A percentile compares a stretch with the other conserved stretches of the same genome.
These are phyloP conservation scores for Flaveria linearis DNA, from an alignment of 129 eudicot genomes.

Conservation along the genomic window DNA sequence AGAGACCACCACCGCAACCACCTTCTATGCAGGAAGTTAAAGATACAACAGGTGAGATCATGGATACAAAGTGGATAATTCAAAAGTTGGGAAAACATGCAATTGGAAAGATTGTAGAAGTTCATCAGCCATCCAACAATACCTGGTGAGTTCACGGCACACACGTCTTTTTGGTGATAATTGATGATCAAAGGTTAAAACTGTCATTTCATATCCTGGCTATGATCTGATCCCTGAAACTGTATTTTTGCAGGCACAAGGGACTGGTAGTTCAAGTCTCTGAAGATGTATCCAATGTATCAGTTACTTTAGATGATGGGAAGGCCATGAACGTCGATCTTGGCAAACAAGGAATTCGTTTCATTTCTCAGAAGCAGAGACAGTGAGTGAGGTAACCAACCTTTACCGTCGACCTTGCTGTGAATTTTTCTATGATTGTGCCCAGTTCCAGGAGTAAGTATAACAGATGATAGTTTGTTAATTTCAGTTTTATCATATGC, in stretches of 20 bases:
- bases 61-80: conserved; percentile 92
- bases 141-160: conserved; percentile 62
- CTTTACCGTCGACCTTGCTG: neutral
- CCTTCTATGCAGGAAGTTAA: conserved; percentile 42
- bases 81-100: conserved; percentile 91
- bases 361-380: conserved; percentile 69
- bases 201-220: neutral
- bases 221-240: neutral
- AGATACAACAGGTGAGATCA: conserved; percentile 51
- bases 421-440: conserved; percentile 14
- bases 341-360: conserved; percentile 87
- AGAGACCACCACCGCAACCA: conserved; percentile 54
- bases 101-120: conserved; percentile 86
- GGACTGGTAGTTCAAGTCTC: conserved; percentile 67
- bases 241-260: conserved; percentile 63
- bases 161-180: neutral
- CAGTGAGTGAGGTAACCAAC: conserved; percentile 20
- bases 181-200: neutral
- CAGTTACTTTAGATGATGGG: conserved; percentile 85
- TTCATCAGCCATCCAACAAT: conserved; percentile 75
- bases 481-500: neutral
- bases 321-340: conserved; percentile 67
- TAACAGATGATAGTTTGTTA: conserved; percentile 1
- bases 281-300: conserved; percentile 58
- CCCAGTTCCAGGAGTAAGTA: neutral